Percentiles rank a stretch among this genome's conserved stretches.
Conservation (phyloP, 2,329 filamentous ascomycete genomes). For the Aspergillus texensis region DNA sequence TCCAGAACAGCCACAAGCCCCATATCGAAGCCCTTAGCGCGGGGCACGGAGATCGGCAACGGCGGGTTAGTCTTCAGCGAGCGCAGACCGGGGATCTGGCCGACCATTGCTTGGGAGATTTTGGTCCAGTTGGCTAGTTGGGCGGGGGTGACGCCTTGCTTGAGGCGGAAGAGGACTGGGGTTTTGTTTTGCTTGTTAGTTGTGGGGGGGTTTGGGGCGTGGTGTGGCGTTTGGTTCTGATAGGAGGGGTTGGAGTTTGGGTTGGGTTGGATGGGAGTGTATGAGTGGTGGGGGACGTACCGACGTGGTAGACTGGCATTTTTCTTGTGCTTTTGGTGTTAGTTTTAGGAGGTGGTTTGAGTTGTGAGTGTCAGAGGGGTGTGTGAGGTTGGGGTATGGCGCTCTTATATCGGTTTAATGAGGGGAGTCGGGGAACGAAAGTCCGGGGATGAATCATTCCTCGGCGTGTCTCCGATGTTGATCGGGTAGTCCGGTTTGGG, state of each 20-base stretch:
- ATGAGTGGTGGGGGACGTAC: constrained; percentile 23
- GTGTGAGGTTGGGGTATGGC: too few relatives aligned
- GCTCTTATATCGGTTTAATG: too few relatives aligned
- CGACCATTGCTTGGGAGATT: constrained; percentile 41
- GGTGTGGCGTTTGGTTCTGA: too few relatives aligned
- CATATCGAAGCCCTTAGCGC: constrained; percentile 50
- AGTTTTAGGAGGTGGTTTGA: neutral
- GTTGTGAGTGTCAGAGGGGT: too few relatives aligned
- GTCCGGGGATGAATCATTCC: neutral
- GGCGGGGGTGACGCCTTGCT: constrained; percentile 37
- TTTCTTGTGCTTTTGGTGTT: neutral
- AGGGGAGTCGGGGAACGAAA: neutral
- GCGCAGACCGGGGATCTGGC: constrained; percentile 45
- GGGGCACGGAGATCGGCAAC: constrained; percentile 42
- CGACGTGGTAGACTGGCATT: constrained; percentile 48
- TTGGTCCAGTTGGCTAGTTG: constrained; percentile 37
- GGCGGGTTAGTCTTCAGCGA: constrained; percentile 42
- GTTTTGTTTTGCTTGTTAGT: neutral
- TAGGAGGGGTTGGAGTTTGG: neutral
- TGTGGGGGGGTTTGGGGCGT: neutral
- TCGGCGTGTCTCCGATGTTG: constrained; percentile 7
- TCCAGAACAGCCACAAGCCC: constrained; percentile 51
- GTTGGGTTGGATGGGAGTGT: neutral
- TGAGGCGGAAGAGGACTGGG: constrained; percentile 48
- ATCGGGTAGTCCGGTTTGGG: neutral